phyloP scores from a whole-genome alignment of 148 eudicot genomes.

The Tetragonia tetragonoides region DNA sequence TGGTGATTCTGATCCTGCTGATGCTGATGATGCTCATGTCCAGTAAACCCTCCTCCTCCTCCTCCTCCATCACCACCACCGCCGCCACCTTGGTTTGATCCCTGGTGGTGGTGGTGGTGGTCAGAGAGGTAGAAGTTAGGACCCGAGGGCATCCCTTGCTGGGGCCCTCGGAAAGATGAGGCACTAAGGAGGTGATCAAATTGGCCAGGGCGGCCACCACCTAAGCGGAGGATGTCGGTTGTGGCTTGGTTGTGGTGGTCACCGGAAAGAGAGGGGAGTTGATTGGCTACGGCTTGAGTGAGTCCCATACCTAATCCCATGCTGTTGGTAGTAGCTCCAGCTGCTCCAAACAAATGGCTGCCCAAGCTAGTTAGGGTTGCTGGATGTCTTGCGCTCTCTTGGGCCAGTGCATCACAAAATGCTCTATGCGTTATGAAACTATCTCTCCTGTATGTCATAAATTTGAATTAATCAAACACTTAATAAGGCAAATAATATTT shows the following conservation, averaged over 20 bases:
- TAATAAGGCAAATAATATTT: too few species aligned
- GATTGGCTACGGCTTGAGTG: constrained; percentile 27
- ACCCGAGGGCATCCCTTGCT: neutral
- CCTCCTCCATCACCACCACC: constrained; percentile 19
- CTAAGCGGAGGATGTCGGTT: constrained; percentile 30
- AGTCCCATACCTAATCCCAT: constrained; percentile 36
- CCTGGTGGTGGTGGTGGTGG: constrained; percentile 20
- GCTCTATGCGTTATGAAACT: constrained; percentile 77
- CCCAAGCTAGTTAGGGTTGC: constrained; percentile 34
- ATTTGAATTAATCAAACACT: too few species aligned
- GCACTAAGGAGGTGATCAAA: constrained; percentile 31
- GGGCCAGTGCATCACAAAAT: constrained; percentile 70
- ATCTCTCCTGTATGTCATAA: constrained; percentile 44
- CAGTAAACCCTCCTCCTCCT: constrained; percentile 12
- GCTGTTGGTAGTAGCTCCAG: constrained; percentile 5
- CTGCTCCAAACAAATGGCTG: constrained; percentile 37
- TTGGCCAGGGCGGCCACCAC: constrained; percentile 20
- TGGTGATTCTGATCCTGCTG: constrained; percentile 8
- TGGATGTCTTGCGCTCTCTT: constrained; percentile 66
- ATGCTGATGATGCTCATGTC: neutral
- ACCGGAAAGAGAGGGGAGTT: constrained; percentile 29
- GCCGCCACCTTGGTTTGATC: neutral
- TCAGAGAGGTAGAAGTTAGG: constrained; percentile 27
- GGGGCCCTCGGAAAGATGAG: constrained; percentile 17
- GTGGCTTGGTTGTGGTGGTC: constrained; percentile 24